A percentile compares a stretch with the other conserved stretches of the same genome.
phyloP scores from a whole-genome alignment of 495 filamentous ascomycete genomes.

The Hypomontagnella submonticulosa region DNA sequence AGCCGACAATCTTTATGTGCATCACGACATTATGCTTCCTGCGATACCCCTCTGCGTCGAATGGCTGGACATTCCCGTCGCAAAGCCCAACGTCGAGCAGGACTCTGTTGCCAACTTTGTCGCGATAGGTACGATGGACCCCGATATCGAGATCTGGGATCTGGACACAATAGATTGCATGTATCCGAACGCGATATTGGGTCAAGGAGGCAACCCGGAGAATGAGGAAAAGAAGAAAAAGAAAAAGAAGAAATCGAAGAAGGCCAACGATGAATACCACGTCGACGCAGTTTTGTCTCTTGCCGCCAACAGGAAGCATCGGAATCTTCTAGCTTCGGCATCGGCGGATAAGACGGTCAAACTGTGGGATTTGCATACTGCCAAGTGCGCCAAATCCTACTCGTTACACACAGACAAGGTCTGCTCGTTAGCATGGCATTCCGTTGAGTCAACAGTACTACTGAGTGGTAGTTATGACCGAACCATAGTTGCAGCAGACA shows the following conservation, averaged over 20 bases:
- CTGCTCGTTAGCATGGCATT: conserved; percentile 94
- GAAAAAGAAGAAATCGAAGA: conserved; percentile 86
- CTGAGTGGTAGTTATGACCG: conserved; percentile 95
- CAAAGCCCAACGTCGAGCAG: conserved; percentile 68
- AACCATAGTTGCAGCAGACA: conserved; percentile 89
- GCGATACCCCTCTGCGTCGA: conserved; percentile 95
- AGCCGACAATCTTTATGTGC: conserved; percentile 96
- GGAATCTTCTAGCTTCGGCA: conserved; percentile 93
- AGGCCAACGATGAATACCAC: conserved; percentile 90
- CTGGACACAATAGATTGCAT: conserved; percentile 94
- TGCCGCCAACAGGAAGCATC: conserved; percentile 88
- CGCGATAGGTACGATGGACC: conserved; percentile 95
- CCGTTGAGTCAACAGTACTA: conserved; percentile 83
- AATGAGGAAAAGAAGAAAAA: conserved; percentile 67
- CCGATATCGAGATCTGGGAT: conserved; percentile 99
- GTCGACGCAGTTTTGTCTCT: conserved; percentile 93
- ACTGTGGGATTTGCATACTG: conserved; percentile 93
- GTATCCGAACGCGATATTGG: conserved; percentile 97
- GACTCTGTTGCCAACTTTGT: conserved; percentile 83
- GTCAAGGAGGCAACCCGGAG: conserved; percentile 71
- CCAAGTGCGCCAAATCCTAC: conserved; percentile 95
- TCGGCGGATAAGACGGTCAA: conserved; percentile 98
- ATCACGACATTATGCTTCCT: conserved; percentile 99
- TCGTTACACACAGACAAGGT: conserved; percentile 92
- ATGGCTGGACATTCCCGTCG: conserved; percentile 91